phyloP scores from a whole-genome alignment of 1,284 basidiomycete species.

The Tilletia indica region DNA sequence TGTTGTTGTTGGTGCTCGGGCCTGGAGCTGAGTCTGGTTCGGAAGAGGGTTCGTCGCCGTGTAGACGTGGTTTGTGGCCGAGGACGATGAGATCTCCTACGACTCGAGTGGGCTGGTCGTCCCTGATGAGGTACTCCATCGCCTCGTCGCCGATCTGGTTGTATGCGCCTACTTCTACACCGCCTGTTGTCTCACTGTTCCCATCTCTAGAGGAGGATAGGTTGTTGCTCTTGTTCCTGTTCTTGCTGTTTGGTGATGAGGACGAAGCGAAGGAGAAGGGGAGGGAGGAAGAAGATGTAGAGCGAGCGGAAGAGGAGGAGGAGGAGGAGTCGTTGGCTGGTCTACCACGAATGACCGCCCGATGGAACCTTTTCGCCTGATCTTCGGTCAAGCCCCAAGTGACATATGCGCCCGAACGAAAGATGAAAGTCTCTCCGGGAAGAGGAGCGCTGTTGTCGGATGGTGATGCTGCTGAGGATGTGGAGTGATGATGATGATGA shows the following conservation, averaged over 20 bases:
- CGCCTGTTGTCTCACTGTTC: neutral
- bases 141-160: slow-evolving; percentile 49
- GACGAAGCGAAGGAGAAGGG: too few relatives aligned
- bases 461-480: neutral
- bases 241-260: too few relatives aligned
- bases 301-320: too few relatives aligned
- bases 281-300: too few relatives aligned
- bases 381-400: slow-evolving; percentile 51
- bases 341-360: slow-evolving; percentile 37
- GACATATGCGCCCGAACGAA: slow-evolving; percentile 49
- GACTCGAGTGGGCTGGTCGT: slow-evolving; percentile 42
- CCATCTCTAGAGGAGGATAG: too few relatives aligned
- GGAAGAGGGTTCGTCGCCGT: neutral
- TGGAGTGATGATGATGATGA: neutral
- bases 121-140: slow-evolving; percentile 49
- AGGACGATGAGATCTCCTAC: slow-evolving; percentile 53
- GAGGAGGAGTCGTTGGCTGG: neutral
- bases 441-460: neutral
- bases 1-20: too few relatives aligned
- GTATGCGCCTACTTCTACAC: slow-evolving; percentile 36
- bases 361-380: slow-evolving; percentile 38
- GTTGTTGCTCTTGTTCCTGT: too few relatives aligned
- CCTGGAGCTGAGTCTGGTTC: neutral
- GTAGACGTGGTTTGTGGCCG: slow-evolving; percentile 37
- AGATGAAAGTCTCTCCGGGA: slow-evolving; percentile 44